Percentiles rank a stretch among this genome's conserved stretches.
phyloP scores from a whole-genome alignment of 108 stramenopile genomes.

The Skeletonema menzelii region DNA sequence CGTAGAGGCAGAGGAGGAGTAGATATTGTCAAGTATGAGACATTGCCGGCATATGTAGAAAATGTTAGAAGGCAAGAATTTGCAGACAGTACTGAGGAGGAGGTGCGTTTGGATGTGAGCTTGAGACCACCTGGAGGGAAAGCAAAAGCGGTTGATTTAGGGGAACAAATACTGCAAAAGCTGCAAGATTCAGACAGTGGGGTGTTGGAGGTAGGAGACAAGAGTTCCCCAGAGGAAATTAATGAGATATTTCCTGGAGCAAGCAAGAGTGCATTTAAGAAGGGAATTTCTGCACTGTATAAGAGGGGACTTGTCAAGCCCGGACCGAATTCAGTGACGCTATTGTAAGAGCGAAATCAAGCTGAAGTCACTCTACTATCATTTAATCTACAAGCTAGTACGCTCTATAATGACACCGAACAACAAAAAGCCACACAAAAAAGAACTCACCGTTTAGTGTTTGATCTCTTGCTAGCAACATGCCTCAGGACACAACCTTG shows the following conservation, averaged over 20 bases:
- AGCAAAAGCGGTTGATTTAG: slow-evolving; percentile 64
- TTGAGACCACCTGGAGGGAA: slow-evolving; percentile 71
- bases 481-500: slow-evolving; percentile 59
- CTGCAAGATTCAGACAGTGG: slow-evolving; percentile 46
- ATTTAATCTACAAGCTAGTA: not conserved
- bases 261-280: slow-evolving; percentile 53
- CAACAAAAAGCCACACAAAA: not conserved
- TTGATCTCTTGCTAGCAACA: slow-evolving; percentile 21
- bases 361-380: not conserved
- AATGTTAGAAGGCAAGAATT: slow-evolving; percentile 49
- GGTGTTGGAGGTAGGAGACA: slow-evolving; percentile 68
- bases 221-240: slow-evolving; percentile 75
- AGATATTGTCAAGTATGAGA: slow-evolving; percentile 76
- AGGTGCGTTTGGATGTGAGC: slow-evolving; percentile 58
- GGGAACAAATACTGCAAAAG: slow-evolving; percentile 56
- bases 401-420: not conserved
- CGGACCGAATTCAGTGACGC: slow-evolving; percentile 50
- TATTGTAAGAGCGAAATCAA: slow-evolving; percentile 21
- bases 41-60: slow-evolving; percentile 76
- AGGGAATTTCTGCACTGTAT: slow-evolving; percentile 66
- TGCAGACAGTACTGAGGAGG: slow-evolving; percentile 49
- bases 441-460: not conserved
- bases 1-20: slow-evolving; percentile 64
- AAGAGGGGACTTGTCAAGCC: slow-evolving; percentile 65
- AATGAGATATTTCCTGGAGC: slow-evolving; percentile 69